These are phyloP conservation scores for Oryza glaberrima DNA, from an alignment of 176 grass and related monocot species.

Conservation along the genomic window DNA sequence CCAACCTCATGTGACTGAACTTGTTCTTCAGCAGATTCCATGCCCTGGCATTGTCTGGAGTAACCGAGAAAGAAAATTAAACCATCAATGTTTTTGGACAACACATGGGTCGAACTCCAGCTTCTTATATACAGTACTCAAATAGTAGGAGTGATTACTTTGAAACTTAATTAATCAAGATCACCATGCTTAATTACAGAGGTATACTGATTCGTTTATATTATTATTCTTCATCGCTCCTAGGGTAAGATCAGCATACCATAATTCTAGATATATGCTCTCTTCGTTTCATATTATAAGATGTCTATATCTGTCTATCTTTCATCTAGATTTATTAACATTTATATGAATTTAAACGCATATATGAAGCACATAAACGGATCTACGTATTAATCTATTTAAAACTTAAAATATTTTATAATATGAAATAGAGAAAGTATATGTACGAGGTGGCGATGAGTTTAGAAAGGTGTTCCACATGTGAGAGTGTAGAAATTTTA, in stretches of 20 bases:
- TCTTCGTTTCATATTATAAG: too few species aligned
- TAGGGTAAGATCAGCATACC: not conserved
- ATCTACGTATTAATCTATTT: too few species aligned
- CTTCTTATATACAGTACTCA: not conserved
- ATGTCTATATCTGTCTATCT: too few species aligned
- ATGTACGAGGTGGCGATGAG: not conserved
- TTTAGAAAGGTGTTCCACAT: not conserved
- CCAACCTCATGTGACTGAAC: slow-evolving; percentile 37
- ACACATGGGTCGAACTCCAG: not conserved
- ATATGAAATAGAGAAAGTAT: too few species aligned
- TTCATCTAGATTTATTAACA: too few species aligned
- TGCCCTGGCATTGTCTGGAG: not conserved
- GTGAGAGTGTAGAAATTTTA: not conserved
- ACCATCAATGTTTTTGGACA: not conserved
- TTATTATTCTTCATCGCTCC: not conserved
- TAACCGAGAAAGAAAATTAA: not conserved
- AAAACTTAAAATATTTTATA: too few species aligned
- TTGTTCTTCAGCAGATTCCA: slow-evolving; percentile 31
- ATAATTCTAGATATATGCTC: not conserved
- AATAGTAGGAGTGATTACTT: not conserved
- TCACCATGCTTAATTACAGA: not conserved
- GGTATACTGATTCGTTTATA: not conserved
- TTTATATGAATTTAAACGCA: too few species aligned
- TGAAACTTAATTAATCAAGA: not conserved
- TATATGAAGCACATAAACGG: too few species aligned